Base-by-base conservation (phyloP, 2,329 filamentous ascomycete genomes). In the Penicillium sp. region DNA sequence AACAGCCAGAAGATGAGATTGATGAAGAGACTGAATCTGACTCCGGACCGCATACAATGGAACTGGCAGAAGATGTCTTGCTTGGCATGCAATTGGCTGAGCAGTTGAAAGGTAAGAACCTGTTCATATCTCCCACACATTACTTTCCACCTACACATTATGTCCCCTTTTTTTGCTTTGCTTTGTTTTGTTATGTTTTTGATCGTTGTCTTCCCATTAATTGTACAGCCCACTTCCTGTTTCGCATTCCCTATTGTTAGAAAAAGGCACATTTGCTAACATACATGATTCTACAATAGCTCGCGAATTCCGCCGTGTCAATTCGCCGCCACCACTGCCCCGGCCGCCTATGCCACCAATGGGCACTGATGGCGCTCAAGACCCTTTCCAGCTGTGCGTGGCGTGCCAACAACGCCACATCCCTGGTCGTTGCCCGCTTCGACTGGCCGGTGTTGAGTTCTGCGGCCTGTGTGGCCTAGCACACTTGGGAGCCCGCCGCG, bases 401-500 rank as follows among this genome's bases (percentile, higher is more conserved):
- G 81, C 80, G 11, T 89, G 86, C 68, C 69, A 70, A 35, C 72
- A 75, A 19, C 55, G 63, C n/a, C 86, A 89, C 66, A 68, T 75
- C 1, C 66, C 73, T 11, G 85, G 85, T n/a, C 76, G 78, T 39
- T 89, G 86, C 64, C 81, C 81, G 9, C 72, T 88, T 30, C 86
- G 85, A 66, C 60, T 77, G 5, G 79, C 81, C 8, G 83, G 83
- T 2, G 75, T 80, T 2, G 84, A 88, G 62, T 72, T 80, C 61
- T 90, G 87, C 68, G 80, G 80, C 7, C 76, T 88, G 7, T 89
- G 87, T 57, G 84, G 85, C 14, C 77, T 84, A 19, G 81, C 83
- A 1, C 85, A 88, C 64, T 83, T 77, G 58, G 84, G 84, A 2
- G 67, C 76, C 49, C 70, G 72, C 1, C 77, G 81, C 30, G 79